Base-by-base conservation (phyloP, 2,329 filamentous ascomycete species). In the Colletotrichum graminicola region DNA sequence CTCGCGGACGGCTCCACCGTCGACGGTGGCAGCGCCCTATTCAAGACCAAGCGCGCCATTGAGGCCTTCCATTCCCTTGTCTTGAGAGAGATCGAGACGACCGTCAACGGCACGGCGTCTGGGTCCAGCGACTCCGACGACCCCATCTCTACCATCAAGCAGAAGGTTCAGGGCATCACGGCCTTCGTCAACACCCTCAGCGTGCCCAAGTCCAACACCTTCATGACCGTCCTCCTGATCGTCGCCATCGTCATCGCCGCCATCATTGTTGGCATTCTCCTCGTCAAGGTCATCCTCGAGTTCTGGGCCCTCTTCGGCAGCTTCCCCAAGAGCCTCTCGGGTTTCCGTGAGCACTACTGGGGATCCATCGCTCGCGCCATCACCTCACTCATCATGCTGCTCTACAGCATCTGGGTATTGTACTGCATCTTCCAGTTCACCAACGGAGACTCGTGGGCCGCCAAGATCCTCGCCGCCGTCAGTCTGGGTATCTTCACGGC, bases 381-480 rank as follows among this genome's bases (percentile, higher is more conserved):
- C 77, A 97, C 94, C 54, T 93, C 93, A 75, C 87, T 99, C 81
- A 94, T 99, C 76, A 87, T 98, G 72, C 85, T 98, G 23, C 89
- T 98, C 3, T 99, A 98, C 82, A 94, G 96, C 73, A 89, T 97
- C 73, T 98, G 96, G 96, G 94, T 94, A 0, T 84, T 98, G 54
- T 98, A 97, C 83, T 98, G 95, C 80, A 89, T 99, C 73, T 98
- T 95, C 81, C 96, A 99, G 79, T 97, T 98, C 82, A 96, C 92
- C 1, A 89, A 91, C 52, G 95, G 95, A 71, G 96, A 98, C 81
- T 98, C 95, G 0, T 98, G 95, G 95, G 94, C 92, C 10, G 95
- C 94, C 56, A 96, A 97, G 80, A 76, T 88, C 0, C 90, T 98
- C 34, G 96, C 96, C 21, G 95, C 87, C 71, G 83, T 97, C 23